Base-by-base conservation (phyloP, 345 rosid genomes). In the Nephelium lappaceum region DNA sequence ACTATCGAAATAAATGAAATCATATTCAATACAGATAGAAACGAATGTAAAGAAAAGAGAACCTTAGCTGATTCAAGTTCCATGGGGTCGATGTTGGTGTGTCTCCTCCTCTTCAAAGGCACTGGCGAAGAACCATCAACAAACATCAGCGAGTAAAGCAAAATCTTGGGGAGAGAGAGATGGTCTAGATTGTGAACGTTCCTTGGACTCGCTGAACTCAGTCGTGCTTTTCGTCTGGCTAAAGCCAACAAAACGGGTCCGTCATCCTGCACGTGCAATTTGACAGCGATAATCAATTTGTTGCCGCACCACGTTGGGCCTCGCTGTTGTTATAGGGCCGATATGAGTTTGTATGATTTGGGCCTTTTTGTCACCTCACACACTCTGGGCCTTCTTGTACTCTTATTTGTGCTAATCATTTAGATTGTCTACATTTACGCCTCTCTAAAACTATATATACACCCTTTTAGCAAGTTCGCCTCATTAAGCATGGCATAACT, bases 41-140 rank as follows among this genome's bases (percentile, higher is more conserved):
- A 38, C 6, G 72, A 14, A 51, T 62, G 23, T 67, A 71, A 80
- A 68, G 31, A 58, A 10, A 9, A 19, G 61, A 39, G 8, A 19
- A 89, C 96, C 95, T 89, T 88, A 23, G 93, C 87, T 57, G 86
- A 87, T 89, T 87, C 91, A 84, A 92, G 79, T 73, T 93, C 98
- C 97, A 93, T 95, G 83, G 87, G 21, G 84, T 89, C 81, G 79
- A 74, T 72, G 75, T 69, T 76, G 39, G 89, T 73, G 78, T 83
- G 85, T 79, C 93, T 91, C 84, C 96, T 91, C 69, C 98, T 90
- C 90, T 95, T 93, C 79, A 85, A 81, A 81, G 77, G 79, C 63
- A 79, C 82, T 76, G 78, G 86, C 18, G 84, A 78, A 77, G 81
- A 82, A 81, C 84, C 83, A 88, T 88, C 93, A 43, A 80, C 89